Base-by-base conservation (phyloP, 2,329 filamentous ascomycete species). In the Fusarium sp. region DNA sequence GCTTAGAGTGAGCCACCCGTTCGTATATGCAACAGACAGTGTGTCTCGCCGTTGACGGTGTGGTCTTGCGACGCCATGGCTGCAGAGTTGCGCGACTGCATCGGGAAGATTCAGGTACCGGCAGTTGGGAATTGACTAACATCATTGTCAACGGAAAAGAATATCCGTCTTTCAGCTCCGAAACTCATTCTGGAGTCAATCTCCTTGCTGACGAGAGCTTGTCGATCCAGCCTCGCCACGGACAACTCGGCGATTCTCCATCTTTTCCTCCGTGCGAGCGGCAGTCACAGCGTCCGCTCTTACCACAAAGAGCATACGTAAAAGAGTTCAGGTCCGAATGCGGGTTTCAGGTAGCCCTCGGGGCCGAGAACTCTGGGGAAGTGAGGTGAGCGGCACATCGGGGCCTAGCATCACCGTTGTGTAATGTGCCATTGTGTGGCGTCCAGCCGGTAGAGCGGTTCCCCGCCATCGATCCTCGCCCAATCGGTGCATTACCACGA, bases 11-110 rank as follows among this genome's bases (percentile, higher is more conserved):
- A 63, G 34, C 56, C 65, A 65, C 60, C 30, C n/a, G 61, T 62
- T 71, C 65, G 68, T 68, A 71, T 59, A 68, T 66, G 68, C 68
- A 71, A 43, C 34, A 32, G 14, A 25, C 32, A n/a, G 39, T 45
- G 27, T 48, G 39, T 23, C 37, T 61, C 50, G 30, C 43, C 34
- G 30, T 52, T 39, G 25, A 48, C 30, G 23, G 37, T 35, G 32
- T 20, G 25, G 39, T 16, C 30, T 20, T 6, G 9, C 10, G 8
- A 27, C 30, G 41, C 50, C 16, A 18, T 56, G n/a, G 23, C 16
- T 35, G 39, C 20, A 48, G 50, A 58, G 41, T 13, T n/a, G 25
- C 35, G 30, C 27, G 32, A 37, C 32, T 66, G 34, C 37, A 56
- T 50, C 25, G 11, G 35, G 35, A 65, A 23, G 18, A 18, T 32